These are phyloP conservation scores for Scenedesmus sp. DNA, from an alignment of 163 green algal species.

Conservation along the genomic window DNA sequence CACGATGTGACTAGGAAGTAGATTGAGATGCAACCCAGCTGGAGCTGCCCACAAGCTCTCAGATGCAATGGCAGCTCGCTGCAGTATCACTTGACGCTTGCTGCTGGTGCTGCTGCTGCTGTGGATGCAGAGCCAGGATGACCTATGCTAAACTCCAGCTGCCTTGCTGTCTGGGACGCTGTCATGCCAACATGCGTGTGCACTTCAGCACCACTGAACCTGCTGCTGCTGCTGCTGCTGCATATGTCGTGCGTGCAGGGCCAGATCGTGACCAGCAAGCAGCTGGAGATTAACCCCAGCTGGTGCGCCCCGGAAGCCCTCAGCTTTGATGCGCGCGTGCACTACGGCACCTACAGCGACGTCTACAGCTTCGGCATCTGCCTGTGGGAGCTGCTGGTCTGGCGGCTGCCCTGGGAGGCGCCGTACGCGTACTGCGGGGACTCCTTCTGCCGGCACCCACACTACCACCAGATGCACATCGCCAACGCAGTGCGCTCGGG, in stretches of 20 bases:
- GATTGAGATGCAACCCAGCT: background rate
- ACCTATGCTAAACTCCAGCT: background rate
- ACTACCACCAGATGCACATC: background rate
- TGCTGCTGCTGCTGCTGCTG: constrained; percentile 19
- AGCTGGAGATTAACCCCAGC: constrained; percentile 12
- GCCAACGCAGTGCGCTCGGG: background rate
- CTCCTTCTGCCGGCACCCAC: background rate
- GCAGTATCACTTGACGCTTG: background rate
- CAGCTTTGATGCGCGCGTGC: background rate
- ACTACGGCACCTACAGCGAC: background rate
- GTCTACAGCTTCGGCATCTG: background rate
- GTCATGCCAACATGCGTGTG: background rate
- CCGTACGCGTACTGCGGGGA: background rate
- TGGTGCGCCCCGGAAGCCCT: background rate
- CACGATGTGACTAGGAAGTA: background rate
- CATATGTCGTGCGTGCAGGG: background rate
- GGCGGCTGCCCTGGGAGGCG: background rate
- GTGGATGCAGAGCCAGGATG: background rate
- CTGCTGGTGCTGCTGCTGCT: background rate
- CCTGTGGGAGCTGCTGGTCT: background rate
- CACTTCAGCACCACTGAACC: background rate
- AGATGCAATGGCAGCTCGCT: background rate
- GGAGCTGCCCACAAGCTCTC: background rate
- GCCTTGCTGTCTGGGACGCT: too few relatives aligned
- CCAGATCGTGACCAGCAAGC: constrained; percentile 7